Evolutionary conservation across 2,329 filamentous ascomycete species (phyloP), one percentile per base, ranked within the genome.

Genomic region (Cercospora zeina): DNA sequence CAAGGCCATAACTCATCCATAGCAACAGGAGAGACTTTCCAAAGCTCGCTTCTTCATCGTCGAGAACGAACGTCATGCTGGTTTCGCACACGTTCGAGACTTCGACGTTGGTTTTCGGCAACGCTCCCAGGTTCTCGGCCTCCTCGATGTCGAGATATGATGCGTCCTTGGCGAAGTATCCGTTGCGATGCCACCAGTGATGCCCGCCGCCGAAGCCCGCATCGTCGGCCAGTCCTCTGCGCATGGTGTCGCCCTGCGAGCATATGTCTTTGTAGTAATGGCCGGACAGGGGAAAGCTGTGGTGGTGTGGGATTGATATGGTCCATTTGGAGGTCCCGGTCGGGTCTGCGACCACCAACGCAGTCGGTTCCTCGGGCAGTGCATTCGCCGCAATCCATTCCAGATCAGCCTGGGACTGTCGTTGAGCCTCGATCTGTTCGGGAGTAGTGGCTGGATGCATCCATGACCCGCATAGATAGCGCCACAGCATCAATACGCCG

Each of bases 1-100:
- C 90, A 58, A 96, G 77, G 3, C 90, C 90, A 72, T 95, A 96
- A 27, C 90, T 88, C 70, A 89, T 88, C 91, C 91, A 96, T 60
- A 96, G 73, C 71, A 87, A 83, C 83, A 96, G 87, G 62, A 96
- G 76, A 1, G 88, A 86, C 66, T 85, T 87, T 5, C 91, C 91
- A 9, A 96, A 80, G 2, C 91, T 91, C 1, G 90, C 89, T 69
- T 93, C 87, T 3, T 83, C 76, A 7, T 86, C 82, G 72, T 93
- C 90, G 70, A 96, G 80, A 1, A 92, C 84, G 73, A 89, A 95
- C 0, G 90, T 96, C 77, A 96, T 79, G 62, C 85, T 90, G 66
- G 76, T 86, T 51, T 86, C 79, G 77, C 91, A 96, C 14, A 88
- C 77, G 9, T 84, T 80, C 61, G 68, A 37, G 24, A 67, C 54